A percentile compares a stretch with the other conserved stretches of the same genome.
Conservation (phyloP, 208 protist species). For the Zelonia costaricensis region DNA sequence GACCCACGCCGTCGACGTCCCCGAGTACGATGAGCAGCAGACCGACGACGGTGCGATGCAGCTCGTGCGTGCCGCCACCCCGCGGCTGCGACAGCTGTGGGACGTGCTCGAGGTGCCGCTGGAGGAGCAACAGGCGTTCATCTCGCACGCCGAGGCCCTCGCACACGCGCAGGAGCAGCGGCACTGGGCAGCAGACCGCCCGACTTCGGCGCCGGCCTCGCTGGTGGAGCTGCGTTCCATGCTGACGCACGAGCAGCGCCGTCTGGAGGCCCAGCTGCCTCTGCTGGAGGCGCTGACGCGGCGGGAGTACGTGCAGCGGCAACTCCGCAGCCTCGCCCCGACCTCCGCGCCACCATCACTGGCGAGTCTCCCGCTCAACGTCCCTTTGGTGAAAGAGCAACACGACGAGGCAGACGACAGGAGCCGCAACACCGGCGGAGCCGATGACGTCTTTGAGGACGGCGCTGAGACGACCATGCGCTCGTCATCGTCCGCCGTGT, state of each 20-base stretch:
- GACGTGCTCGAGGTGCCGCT: slow-evolving; percentile 49
- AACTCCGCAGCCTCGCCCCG: slow-evolving; percentile 12
- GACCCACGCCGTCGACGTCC: background rate
- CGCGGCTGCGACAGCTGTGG: slow-evolving; percentile 57
- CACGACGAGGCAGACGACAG: no score
- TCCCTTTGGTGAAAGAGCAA: no score
- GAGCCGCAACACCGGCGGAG: no score
- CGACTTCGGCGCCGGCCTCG: no score
- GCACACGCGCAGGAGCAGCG: background rate
- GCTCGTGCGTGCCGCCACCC: background rate
- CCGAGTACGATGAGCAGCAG: background rate
- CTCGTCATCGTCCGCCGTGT: no score
- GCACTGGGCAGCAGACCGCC: background rate
- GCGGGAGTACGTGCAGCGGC: slow-evolving; percentile 64
- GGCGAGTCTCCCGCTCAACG: slow-evolving; percentile 1
- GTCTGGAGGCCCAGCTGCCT: slow-evolving; percentile 67
- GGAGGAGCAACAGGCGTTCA: slow-evolving; percentile 34
- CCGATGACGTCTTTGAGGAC: no score
- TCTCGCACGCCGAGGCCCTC: slow-evolving; percentile 8
- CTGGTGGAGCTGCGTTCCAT: slow-evolving; percentile 10
- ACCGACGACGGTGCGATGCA: background rate
- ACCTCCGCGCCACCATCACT: background rate
- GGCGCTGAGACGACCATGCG: no score
- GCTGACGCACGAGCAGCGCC: slow-evolving; percentile 38
- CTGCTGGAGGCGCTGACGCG: slow-evolving; percentile 72